phyloP scores from a whole-genome alignment of 768 basidiomycete species.

The Boletus barrowsii region DNA sequence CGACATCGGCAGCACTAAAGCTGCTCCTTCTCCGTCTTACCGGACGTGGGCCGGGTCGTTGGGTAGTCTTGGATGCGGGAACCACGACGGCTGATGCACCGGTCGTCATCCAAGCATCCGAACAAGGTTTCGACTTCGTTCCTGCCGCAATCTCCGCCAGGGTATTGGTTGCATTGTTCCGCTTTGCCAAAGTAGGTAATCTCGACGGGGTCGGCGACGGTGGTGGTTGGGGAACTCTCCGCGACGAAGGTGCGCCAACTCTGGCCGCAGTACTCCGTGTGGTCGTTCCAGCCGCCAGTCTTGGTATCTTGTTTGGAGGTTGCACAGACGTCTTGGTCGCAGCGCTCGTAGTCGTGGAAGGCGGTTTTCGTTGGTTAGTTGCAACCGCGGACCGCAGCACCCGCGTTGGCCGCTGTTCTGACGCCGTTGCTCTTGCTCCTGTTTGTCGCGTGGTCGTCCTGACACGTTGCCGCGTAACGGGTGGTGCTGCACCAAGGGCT shows the following conservation, averaged over 20 bases:
- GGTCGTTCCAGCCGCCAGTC: conserved; percentile 52
- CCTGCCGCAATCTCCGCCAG: conserved; percentile 49
- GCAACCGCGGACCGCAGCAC: conserved; percentile 69
- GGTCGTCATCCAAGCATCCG: conserved; percentile 76
- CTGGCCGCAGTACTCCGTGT: conserved; percentile 46
- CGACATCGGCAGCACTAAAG: conserved; percentile 83
- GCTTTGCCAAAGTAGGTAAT: conserved; percentile 69
- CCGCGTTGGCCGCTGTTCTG: conserved; percentile 71
- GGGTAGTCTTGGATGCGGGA: conserved; percentile 61
- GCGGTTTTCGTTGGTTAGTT: conserved; percentile 52
- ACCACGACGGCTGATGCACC: conserved; percentile 67
- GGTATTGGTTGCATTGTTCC: conserved; percentile 42
- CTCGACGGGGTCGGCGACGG: conserved; percentile 72
- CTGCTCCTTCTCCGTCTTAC: conserved; percentile 79
- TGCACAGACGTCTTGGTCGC: conserved; percentile 43
- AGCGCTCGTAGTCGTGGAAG: conserved; percentile 34
- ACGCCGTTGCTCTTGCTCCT: conserved; percentile 52
- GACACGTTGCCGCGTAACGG: conserved; percentile 31
- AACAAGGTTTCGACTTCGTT: conserved; percentile 35
- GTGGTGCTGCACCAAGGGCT: conserved; percentile 52
- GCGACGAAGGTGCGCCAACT: conserved; percentile 30
- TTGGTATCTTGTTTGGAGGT: conserved; percentile 66
- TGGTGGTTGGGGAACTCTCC: conserved; percentile 43
- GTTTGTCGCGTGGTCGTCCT: conserved; percentile 39
- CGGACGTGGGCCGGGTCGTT: conserved; percentile 69